Base-by-base conservation (phyloP, 2,329 filamentous ascomycete genomes). In the Diaporthe ilicicola region DNA sequence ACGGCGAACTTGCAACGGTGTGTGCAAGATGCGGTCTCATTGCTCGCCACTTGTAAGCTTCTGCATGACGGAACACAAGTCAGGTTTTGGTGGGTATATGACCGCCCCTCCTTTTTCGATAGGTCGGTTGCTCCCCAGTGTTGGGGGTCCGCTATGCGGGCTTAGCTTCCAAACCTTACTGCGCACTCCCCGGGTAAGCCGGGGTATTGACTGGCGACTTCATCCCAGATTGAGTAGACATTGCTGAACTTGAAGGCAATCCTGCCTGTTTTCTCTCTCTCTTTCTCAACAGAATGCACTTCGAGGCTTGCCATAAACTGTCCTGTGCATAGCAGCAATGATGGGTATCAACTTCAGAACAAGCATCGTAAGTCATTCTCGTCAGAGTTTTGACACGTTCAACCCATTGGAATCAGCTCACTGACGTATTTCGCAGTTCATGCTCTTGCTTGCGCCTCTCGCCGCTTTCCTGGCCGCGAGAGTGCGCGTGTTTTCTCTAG, bases 321-420 rank as follows among this genome's bases (percentile, higher is more conserved):
- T 48, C 17, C 1, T 22, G 34, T 29, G 34, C 12, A 10, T 4
- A 5, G 39, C 27, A 5, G 39, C 27, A 37, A 44, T 7, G 12
- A 66, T 66, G 62, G 27, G 32, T 32, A 37, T 53, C 62, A 66
- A 44, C 7, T 42, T 44, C 29, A 66, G 34, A 22, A 44, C 62
- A 7, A 66, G 62, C 62, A 44, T 39, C 19, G 62, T 66, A 39
- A 66, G 62, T 5, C 8, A 0, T 42, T 8, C 3, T 5, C 15
- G n/a, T 13, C n/a, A 9, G 13, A 37, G 2, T 15, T 22, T 1
- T 32, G 17, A 32, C 27, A 10, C 13, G 6, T 13, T 32, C 29
- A 9, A 22, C 17, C 0, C 4, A 7, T 1, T 0, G 10, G 48
- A 15, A 44, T 22, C n/a, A 24, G 10, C 22, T 4, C 44, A 37